phyloP scores from a whole-genome alignment of 768 basidiomycete species.

The Pleurotus salmoneostramineus region DNA sequence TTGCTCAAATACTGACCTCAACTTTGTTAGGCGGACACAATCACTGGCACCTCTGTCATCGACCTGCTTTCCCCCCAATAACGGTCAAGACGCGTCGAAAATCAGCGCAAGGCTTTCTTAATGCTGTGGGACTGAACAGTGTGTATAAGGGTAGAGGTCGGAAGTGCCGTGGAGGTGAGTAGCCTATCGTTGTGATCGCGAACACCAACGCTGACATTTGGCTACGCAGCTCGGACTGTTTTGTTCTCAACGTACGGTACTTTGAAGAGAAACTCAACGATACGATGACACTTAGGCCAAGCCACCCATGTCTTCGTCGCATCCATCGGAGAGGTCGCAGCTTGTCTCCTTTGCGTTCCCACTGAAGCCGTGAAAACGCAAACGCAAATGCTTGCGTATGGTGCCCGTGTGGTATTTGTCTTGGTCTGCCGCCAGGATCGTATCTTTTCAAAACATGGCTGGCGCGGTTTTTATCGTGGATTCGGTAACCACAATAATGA shows the following conservation, averaged over 20 bases:
- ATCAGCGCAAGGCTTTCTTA: slow-evolving; percentile 78
- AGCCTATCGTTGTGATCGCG: not conserved
- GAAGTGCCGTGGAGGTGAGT: slow-evolving; percentile 93
- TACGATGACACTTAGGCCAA: slow-evolving; percentile 57
- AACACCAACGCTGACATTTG: not conserved
- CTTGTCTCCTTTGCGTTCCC: slow-evolving; percentile 91
- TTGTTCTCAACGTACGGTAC: slow-evolving; percentile 96
- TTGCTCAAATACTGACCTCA: slow-evolving; percentile 1
- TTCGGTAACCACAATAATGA: slow-evolving; percentile 70
- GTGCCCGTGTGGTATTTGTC: slow-evolving; percentile 53
- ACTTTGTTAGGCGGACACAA: slow-evolving; percentile 66
- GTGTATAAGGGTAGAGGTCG: slow-evolving; percentile 95
- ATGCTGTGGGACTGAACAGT: slow-evolving; percentile 84
- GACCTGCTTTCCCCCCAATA: slow-evolving; percentile 96
- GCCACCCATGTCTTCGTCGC: slow-evolving; percentile 52
- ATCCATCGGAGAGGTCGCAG: slow-evolving; percentile 61
- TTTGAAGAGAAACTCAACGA: slow-evolving; percentile 69
- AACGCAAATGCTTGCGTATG: slow-evolving; percentile 81
- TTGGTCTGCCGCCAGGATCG: slow-evolving; percentile 49
- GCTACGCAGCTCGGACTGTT: slow-evolving; percentile 67
- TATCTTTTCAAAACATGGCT: slow-evolving; percentile 59
- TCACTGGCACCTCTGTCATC: slow-evolving; percentile 85
- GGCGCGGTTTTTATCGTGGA: slow-evolving; percentile 83
- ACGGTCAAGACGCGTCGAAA: slow-evolving; percentile 96
- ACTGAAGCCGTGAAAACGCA: slow-evolving; percentile 96